A percentile compares a stretch with the other conserved stretches of the same genome.
Conservation (phyloP, 495 filamentous ascomycete genomes). For the Penicillium macrosclerotiorum region DNA sequence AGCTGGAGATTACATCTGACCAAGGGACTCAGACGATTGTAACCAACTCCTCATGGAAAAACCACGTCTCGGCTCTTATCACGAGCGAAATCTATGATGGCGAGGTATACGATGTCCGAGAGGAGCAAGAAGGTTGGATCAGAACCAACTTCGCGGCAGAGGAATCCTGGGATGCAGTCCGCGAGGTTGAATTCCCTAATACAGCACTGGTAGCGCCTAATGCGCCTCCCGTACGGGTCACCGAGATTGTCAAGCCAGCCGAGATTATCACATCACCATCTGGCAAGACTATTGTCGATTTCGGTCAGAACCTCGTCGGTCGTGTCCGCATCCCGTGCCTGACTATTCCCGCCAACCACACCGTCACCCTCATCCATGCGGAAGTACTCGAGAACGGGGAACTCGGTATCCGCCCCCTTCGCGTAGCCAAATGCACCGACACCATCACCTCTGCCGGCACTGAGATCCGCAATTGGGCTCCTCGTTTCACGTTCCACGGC, state of each 20-base stretch:
- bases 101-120: conserved; percentile 44
- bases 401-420: conserved; percentile 47
- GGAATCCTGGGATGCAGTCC: conserved; percentile 16
- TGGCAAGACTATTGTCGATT: conserved; percentile 51
- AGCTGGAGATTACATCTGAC: conserved; percentile 37
- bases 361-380: conserved; percentile 39
- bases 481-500: conserved; percentile 54
- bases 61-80: conserved; percentile 36
- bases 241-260: conserved; percentile 35
- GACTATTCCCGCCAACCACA: conserved; percentile 25
- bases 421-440: conserved; percentile 45
- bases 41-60: conserved; percentile 46
- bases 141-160: conserved; percentile 1
- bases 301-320: conserved; percentile 57
- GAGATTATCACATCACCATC: conserved; percentile 42
- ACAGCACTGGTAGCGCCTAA: conserved; percentile 34
- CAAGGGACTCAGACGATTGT: conserved; percentile 23
- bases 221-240: conserved; percentile 42
- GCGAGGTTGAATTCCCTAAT: conserved; percentile 22
- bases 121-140: conserved; percentile 28
- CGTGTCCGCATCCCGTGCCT: conserved; percentile 38
- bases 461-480: conserved; percentile 20
- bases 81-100: conserved; percentile 54
- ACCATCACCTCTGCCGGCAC: conserved; percentile 29
- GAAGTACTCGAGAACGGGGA: conserved; percentile 56